Base-by-base conservation (phyloP, 2,329 filamentous ascomycete genomes). In the Pseudogymnoascus sp. region DNA sequence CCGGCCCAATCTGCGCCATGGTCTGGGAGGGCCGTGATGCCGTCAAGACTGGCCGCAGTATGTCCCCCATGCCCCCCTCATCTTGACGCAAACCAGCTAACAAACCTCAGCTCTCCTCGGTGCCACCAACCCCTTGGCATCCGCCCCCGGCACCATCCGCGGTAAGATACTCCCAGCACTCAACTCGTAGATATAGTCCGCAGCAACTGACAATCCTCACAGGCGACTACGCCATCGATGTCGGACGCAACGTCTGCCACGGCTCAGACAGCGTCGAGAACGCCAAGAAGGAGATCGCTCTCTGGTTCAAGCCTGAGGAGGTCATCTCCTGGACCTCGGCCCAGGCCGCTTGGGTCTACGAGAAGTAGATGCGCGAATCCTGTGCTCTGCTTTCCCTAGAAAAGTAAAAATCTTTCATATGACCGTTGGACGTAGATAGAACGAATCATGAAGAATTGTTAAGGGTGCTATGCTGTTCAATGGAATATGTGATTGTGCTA, bases 181-280 rank as follows among this genome's bases (percentile, higher is more conserved):
- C 77, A 5, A 84, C 66, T 82, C 80, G 71, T 88, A 85, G 62
- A 28, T 7, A 28, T 28, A 28, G 25, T 7, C 6, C 73, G 16
- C 16, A 37, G 47, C 50, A 62, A 62, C 66, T 69, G 33, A 69
- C 66, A 63, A 59, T 65, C 53, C 21, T 7, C 63, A 62, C 82
- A 80, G 86, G 87, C 77, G 89, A 92, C 82, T 92, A 78, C 77
- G 88, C 89, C 76, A 89, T 93, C 72, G 87, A 91, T 74, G 88
- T 92, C 77, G 94, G 94, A 82, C 91, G 93, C 79, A 99, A 99
- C 85, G 92, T 97, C 82, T 97, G 93, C 90, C 94, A 99, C 88
- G 94, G 94, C 78, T 97, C 92, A 80, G 94, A 99, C 86, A 87
- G 84, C 77, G 93, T 99, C 80, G 94, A 99, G 87, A 96, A 86